Base-by-base conservation (phyloP, 495 filamentous ascomycete genomes). In the Aspergillus sclerotiicarbonarius region DNA sequence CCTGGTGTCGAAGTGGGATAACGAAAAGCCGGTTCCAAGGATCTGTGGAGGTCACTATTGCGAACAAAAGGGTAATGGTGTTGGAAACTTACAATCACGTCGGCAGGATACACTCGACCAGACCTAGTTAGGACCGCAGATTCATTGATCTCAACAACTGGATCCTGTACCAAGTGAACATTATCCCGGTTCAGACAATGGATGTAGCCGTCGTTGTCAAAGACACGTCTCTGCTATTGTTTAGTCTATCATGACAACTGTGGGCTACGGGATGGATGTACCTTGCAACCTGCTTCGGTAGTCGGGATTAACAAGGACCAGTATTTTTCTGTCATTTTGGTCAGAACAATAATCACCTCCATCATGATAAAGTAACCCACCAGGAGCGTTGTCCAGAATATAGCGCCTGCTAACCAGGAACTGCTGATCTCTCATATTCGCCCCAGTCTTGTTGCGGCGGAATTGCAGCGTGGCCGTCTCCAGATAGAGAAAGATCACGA, bases 71-170 rank as follows among this genome's bases (percentile, higher is more conserved):
- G 25, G 25, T 25, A 25, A 25, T 25, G 25, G 25, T 25, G 2
- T 25, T 25, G 25, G 5, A 2, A 25, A 48, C 57, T 35, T 55
- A 66, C 64, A 33, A 63, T 66, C 8, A 44, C 33, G 59, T 66
- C 64, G 8, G 58, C 61, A 1, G 54, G 35, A 33, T 58, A 30
- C 12, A 32, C 8, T 15, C 33, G 20, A 8, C 55, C 61, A 1
- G 64, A 63, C 21, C 54, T 41, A n/a, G 63, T 66, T 12, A 62
- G 19, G 8, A 60, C 35, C 4, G 60, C 60, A 7, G 47, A 29
- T 15, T 52, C 25, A 10, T n/a, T 37, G 7, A 66, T 20, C 16
- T 44, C 35, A 7, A 58, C 44, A 41, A 66, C 41, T 5, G 60
- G 53, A 31, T 62, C 63, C 35, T 60, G 48, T 10, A 53, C 60